phyloP scores from a whole-genome alignment of 2,329 filamentous ascomycete genomes.

The Elsinoe perseae region DNA sequence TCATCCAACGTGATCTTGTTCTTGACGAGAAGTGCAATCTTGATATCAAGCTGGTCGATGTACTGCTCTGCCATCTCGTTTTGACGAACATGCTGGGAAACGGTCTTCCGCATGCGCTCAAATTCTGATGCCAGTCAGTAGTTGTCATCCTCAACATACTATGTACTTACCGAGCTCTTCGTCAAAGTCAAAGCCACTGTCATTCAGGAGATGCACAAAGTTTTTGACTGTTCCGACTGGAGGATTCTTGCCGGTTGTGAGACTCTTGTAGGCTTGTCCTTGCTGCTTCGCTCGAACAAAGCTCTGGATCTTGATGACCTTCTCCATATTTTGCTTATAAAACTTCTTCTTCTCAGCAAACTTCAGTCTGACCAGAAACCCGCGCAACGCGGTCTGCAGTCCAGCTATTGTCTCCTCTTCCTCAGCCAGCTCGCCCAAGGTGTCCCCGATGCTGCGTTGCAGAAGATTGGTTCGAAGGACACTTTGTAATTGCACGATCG shows the following conservation, averaged over 20 bases:
- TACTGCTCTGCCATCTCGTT: constrained; percentile 98
- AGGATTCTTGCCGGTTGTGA: constrained; percentile 92
- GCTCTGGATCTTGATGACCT: constrained; percentile 97
- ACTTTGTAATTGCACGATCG: constrained; percentile 64
- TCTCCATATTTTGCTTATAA: constrained; percentile 96
- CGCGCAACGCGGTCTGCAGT: constrained; percentile 67
- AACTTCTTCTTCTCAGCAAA: constrained; percentile 82
- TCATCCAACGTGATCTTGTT: constrained; percentile 99
- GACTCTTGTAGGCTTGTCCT: constrained; percentile 93
- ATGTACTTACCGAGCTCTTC: constrained; percentile 63
- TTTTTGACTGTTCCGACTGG: constrained; percentile 96
- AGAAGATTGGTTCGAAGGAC: constrained; percentile 71
- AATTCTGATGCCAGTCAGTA: constrained; percentile 54
- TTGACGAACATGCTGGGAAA: constrained; percentile 92
- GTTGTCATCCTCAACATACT: not conserved
- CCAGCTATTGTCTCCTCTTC: constrained; percentile 70
- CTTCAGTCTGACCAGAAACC: constrained; percentile 60
- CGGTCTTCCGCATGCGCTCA: constrained; percentile 85
- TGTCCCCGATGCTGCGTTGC: constrained; percentile 62
- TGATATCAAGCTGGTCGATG: constrained; percentile 96
- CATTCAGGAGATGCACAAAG: constrained; percentile 94
- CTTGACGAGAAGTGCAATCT: constrained; percentile 95
- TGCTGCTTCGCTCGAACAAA: constrained; percentile 92
- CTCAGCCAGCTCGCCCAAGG: constrained; percentile 70
- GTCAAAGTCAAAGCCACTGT: constrained; percentile 98